A percentile compares a stretch with the other conserved stretches of the same genome.
Evolutionary conservation across 1,139 yeast genomes (phyloP).

Genomic region (Geotrichum armillariae): DNA sequence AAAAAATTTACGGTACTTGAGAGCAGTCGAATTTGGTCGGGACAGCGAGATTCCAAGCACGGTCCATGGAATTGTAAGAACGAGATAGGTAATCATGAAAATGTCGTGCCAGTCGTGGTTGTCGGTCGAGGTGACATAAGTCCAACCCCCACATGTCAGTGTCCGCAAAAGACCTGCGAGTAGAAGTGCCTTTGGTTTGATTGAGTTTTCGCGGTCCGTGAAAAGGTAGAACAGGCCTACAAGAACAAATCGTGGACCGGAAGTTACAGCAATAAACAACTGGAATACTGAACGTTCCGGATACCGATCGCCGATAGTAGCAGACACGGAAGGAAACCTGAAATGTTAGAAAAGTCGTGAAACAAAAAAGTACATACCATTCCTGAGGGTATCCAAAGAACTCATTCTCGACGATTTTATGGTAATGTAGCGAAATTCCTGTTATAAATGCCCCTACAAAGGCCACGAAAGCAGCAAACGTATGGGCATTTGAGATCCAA

Average conservation of each 20-base stretch:
- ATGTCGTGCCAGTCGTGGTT: conserved; percentile 96
- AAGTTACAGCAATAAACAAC: conserved; percentile 55
- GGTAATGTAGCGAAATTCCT: conserved; percentile 73
- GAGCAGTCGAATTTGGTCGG: conserved; percentile 48
- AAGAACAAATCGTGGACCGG: conserved; percentile 75
- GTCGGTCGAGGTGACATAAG: conserved; percentile 92
- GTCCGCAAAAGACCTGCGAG: conserved; percentile 76
- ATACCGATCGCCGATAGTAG: conserved; percentile 93
- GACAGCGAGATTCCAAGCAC: conserved; percentile 59
- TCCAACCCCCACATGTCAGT: conserved; percentile 98
- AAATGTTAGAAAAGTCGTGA: background rate
- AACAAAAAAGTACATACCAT: conserved; percentile 50
- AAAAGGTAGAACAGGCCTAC: conserved; percentile 58
- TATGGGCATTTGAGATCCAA: conserved; percentile 67
- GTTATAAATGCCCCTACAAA: conserved; percentile 71
- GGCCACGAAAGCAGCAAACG: conserved; percentile 67
- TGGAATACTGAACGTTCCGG: conserved; percentile 95
- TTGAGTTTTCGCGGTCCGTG: conserved; percentile 42
- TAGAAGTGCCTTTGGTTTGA: conserved; percentile 46
- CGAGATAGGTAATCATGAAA: conserved; percentile 87
- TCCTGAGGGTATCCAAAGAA: conserved; percentile 92
- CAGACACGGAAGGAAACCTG: conserved; percentile 87
- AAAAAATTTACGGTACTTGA: conserved; percentile 54
- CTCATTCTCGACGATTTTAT: conserved; percentile 85
- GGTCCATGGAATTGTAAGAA: conserved; percentile 92